These are phyloP conservation scores for Phytophthora pisi DNA, from an alignment of 352 stramenopile genomes.

Conservation along the genomic window DNA sequence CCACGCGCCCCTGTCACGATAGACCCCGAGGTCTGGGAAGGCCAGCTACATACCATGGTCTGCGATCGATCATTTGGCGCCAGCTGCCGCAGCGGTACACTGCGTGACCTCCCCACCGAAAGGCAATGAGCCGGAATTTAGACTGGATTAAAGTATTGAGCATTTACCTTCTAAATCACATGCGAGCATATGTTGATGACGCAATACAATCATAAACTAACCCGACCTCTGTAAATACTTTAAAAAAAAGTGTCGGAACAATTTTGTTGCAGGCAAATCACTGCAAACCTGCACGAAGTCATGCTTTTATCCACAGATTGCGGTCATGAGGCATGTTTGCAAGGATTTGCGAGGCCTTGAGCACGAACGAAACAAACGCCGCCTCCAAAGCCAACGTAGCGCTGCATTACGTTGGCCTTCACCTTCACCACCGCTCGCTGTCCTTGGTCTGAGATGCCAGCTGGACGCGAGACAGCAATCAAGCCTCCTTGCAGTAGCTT, in stretches of 20 bases:
- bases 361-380: not conserved
- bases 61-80: constrained; percentile 16
- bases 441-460: constrained; percentile 2
- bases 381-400: not conserved
- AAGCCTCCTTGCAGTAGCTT: not conserved
- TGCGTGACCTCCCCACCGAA: constrained; percentile 19
- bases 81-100: constrained; percentile 4
- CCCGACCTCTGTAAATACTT: not conserved
- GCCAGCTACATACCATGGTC: no score
- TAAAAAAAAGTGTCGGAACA: not conserved
- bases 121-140: constrained; percentile 10
- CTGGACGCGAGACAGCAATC: constrained; percentile 10
- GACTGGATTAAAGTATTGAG: constrained; percentile 5
- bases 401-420: not conserved
- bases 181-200: no score
- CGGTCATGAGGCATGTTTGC: not conserved
- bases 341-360: not conserved
- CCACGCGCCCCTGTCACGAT: constrained; percentile 16
- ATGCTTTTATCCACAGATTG: not conserved
- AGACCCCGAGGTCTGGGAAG: not conserved
- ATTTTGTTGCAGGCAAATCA: not conserved
- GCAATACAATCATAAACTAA: no score
- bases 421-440: not conserved
- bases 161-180: not conserved
- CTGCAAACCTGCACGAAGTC: not conserved